Base-by-base conservation (phyloP, 208 protist genomes). In the Leishmania amazonensis region DNA sequence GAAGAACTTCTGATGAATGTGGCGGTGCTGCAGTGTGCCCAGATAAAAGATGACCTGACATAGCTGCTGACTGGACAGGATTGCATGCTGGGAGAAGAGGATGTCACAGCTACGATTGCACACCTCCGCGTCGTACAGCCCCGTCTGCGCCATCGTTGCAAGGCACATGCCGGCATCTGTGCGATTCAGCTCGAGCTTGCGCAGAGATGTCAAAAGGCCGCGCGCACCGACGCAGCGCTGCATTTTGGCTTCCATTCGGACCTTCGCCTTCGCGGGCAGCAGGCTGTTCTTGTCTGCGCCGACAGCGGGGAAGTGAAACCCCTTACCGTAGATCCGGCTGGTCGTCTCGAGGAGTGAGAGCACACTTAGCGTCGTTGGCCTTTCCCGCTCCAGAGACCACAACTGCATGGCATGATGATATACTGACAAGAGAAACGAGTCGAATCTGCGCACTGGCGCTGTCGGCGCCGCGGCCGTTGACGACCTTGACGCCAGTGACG, bases 241-340 rank as follows among this genome's bases (percentile, higher is more conserved):
- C 81, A 98, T 78, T 80, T 97, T 97, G 2, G 95, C 92, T 81
- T 97, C 94, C 94, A 98, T 97, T 40, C 95, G 88, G 0, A 96
- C 81, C 67, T 95, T 93, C 35, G 87, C 90, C 72, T 97, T 97
- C 24, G 90, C 87, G 17, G 95, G 95, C 4, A 98, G 83, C 15
- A 98, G 84, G 15, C 89, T 85, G 42, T 79, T 77, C 65, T 93
- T 90, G 75, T 97, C 93, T 11, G 80, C 86, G 62, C 78, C 83
- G 51, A 85, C 76, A 6, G 93, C 78, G 19, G 86, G 82, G 77
- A 97, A 96, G 31, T 83, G 84, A 80, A 94, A 96, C 42, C 73
- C 77, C 24, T 85, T 86, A 17, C 90, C 92, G 68, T 95, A 88
- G 42, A 96, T 85, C 38, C 80, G 68, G 58, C 90, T 88, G 45